Evolutionary conservation across 139 green algal genomes (phyloP), one percentile per base, ranked within the genome.

Genomic region (Desmodesmus armatus): DNA sequence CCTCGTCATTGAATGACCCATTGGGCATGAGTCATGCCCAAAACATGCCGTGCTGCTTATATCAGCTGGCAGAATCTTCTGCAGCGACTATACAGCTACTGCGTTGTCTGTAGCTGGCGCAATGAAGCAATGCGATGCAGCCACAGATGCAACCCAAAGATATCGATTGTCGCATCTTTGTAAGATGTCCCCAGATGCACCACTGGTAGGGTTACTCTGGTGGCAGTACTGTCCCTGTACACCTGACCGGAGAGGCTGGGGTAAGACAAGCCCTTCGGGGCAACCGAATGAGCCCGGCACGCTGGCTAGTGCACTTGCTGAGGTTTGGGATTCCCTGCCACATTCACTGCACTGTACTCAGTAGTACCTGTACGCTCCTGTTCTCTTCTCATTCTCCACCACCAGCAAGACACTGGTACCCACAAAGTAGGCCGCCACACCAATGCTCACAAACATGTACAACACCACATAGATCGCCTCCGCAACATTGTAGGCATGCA

Each of bases 321-420:
- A n/a, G n/a, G n/a, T n/a, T n/a, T n/a, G n/a, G n/a, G n/a, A n/a
- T n/a, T n/a, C n/a, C n/a, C n/a, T 23, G 13, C 13, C 13, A 58
- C 47, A 58, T 58, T 0, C 17, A 15, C 17, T 58, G 47, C 47
- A 58, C 47, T 58, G 13, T 58, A 23, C 47, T 23, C 13, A 58
- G 47, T 58, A 58, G 58, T 19, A 74, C 21, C 65, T 39, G 65
- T 76, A 85, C 29, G 3, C 25, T n/a, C 79, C 79, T n/a, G 79
- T 85, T 33, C 70, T 72, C 55, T 83, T 49, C 3, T 83, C 91
- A 35, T 80, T 39, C 62, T 88, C 87, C 15, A 90, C 80, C 5
- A 93, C 85, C 35, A 93, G 67, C 72, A 93, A 41, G 2, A 88
- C 90, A 47, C 87, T 91, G 13, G 87, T 90, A 31, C 91, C 91